Evolutionary conservation across 129 eudicot genomes (phyloP), one percentile per base, ranked within the genome.

Genomic region (Arctium lappa): DNA sequence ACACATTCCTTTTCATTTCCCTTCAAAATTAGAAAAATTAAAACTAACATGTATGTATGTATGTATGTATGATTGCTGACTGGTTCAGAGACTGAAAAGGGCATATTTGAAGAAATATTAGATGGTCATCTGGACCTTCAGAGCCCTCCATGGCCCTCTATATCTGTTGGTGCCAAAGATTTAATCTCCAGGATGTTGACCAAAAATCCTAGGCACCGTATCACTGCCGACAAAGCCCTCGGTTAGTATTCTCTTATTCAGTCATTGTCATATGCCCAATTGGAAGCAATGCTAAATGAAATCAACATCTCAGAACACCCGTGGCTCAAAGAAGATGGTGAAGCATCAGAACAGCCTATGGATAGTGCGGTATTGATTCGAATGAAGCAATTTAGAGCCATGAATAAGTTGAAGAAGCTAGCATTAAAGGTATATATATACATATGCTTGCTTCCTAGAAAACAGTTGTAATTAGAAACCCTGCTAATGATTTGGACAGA

Each of bases 341-440:
- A 91, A 56, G 99, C 99, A 74, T 91, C 99, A 69, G 96, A 90
- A 38, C 77, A 70, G 37, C 99, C 99, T 18, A 93, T 95, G 82
- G 90, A 91, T 75, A 95, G 97, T 73, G 99, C 94, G 1, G 99
- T 95, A 56, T 89, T 91, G 78, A 91, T 85, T 66, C 89, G 97
- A 85, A 88, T 95, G 97, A 95, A 92, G 90, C 99, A 95, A 69
- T 95, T 95, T 78, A 90, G 97, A 89, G 94, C 97, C 53, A 95
- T 95, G 99, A 95, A 95, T 89, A 95, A 95, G 89, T 80, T 95
- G 77, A 93, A 95, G 83, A 95, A 91, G 83, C 94, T 93, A 8
- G 99, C 97, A 74, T 79, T 95, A 30, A 92, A 88, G 98, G 98
- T 92, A 89, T 75, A 56, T n/a, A 50, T 50, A 3, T 3, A 15